Percentiles rank a stretch among this genome's conserved stretches.
These are phyloP conservation scores for Mycosphaerella sp. DNA, from an alignment of 2,329 filamentous ascomycete species.

Conservation along the genomic window DNA sequence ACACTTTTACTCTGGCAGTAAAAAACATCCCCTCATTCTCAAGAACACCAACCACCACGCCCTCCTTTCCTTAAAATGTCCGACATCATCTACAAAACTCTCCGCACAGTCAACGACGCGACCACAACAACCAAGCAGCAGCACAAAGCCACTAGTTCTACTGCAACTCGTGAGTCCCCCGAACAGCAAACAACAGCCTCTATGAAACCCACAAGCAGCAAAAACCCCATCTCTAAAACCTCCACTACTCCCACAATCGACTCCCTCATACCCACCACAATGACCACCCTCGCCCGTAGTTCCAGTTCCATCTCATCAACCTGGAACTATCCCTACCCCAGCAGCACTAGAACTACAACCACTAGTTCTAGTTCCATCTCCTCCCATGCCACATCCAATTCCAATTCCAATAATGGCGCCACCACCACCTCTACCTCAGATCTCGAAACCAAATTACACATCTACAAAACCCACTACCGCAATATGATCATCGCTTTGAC, in stretches of 20 bases:
- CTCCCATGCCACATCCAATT: too few species aligned
- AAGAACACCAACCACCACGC: not conserved
- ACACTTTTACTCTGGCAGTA: conserved; percentile 7
- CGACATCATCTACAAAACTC: too few species aligned
- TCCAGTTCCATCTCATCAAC: too few species aligned
- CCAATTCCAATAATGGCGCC: not conserved
- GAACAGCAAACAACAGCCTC: too few species aligned
- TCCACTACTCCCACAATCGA: conserved; percentile 1
- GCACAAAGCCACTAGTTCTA: too few species aligned
- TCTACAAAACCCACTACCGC: conserved; percentile 7
- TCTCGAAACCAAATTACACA: conserved; percentile 1
- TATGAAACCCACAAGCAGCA: not conserved
- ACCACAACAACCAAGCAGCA: too few species aligned
- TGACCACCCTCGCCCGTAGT: not conserved
- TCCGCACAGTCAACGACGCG: too few species aligned
- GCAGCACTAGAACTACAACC: too few species aligned
- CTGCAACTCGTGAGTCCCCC: too few species aligned
- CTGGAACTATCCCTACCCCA: too few species aligned
- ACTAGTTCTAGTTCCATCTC: too few species aligned
- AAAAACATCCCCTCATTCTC: not conserved
- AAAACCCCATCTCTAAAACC: not conserved
- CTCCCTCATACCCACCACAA: not conserved
- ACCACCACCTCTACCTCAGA: not conserved
- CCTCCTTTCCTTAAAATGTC: not conserved
- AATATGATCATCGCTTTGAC: conserved; percentile 9